These are phyloP conservation scores for Colletotrichum sp. DNA, from an alignment of 2,329 filamentous ascomycete genomes.

Conservation along the genomic window DNA sequence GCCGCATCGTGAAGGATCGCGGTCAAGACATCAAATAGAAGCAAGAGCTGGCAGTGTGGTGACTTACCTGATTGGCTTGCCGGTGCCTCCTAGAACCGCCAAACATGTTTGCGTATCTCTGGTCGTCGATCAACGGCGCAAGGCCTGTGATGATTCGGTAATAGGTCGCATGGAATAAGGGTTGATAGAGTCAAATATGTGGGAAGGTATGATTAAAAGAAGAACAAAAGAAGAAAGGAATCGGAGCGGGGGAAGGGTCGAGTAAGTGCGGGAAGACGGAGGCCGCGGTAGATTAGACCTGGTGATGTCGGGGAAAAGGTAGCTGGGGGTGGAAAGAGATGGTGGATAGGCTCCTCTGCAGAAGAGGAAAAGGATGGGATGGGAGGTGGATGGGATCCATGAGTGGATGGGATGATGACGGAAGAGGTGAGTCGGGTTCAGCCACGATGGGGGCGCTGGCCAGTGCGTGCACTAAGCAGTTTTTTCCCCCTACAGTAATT, in stretches of 20 bases:
- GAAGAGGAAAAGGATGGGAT: background rate
- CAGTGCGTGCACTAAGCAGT: background rate
- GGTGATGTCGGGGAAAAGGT: constrained; percentile 7
- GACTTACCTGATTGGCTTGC: constrained; percentile 50
- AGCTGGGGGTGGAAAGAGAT: background rate
- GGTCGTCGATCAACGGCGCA: constrained; percentile 20
- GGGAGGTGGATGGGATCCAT: constrained; percentile 1
- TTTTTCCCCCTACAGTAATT: background rate
- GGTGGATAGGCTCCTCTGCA: constrained; percentile 4
- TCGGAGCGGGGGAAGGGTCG: background rate
- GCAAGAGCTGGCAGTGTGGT: background rate
- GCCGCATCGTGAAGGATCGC: background rate
- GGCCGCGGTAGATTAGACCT: background rate
- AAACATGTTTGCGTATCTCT: constrained; percentile 49
- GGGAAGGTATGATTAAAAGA: background rate
- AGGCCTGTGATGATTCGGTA: constrained; percentile 28
- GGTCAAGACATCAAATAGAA: background rate
- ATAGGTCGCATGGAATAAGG: constrained; percentile 16
- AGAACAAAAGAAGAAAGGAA: background rate
- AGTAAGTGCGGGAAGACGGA: background rate
- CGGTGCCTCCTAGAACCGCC: constrained; percentile 54
- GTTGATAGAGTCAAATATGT: background rate
- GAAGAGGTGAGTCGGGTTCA: constrained; percentile 15
- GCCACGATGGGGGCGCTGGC: constrained; percentile 11
- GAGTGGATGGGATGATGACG: constrained; percentile 20